These are phyloP conservation scores for Cercospora citrullina DNA, from an alignment of 2,329 filamentous ascomycete genomes.

Conservation along the genomic window DNA sequence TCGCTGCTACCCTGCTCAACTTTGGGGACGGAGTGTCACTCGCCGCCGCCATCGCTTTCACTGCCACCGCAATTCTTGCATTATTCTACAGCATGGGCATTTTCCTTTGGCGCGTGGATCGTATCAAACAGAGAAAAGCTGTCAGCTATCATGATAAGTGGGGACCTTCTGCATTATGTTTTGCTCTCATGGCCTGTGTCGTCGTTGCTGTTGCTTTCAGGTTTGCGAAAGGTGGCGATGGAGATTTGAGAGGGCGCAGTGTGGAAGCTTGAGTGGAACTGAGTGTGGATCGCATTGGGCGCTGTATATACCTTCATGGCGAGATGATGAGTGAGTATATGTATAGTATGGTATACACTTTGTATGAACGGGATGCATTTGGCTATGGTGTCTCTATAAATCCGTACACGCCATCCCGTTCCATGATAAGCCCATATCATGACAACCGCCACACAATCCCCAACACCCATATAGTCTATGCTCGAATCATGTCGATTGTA, in stretches of 20 bases:
- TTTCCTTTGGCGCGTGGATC: conserved; percentile 84
- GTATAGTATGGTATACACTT: not conserved
- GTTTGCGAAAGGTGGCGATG: conserved; percentile 57
- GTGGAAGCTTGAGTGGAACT: not conserved
- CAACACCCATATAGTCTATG: not conserved
- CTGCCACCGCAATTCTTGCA: conserved; percentile 71
- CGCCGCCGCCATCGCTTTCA: conserved; percentile 67
- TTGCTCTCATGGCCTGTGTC: conserved; percentile 70
- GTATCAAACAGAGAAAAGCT: conserved; percentile 79
- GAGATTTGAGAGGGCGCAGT: conserved; percentile 40
- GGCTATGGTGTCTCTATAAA: not conserved
- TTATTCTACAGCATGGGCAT: conserved; percentile 81
- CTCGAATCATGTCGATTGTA: not conserved
- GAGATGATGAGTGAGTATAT: not conserved
- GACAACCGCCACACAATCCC: not conserved
- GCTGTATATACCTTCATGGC: not conserved
- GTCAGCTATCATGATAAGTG: conserved; percentile 88
- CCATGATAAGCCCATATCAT: not conserved
- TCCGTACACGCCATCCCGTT: not conserved
- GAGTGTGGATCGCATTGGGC: not conserved
- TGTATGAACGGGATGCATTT: not conserved
- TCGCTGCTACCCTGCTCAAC: conserved; percentile 80
- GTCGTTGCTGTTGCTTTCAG: conserved; percentile 78
- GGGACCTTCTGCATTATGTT: conserved; percentile 77
- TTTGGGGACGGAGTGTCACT: conserved; percentile 69